These are phyloP conservation scores for Saitozyma podzolica DNA, from an alignment of 768 basidiomycete species.

Conservation along the genomic window DNA sequence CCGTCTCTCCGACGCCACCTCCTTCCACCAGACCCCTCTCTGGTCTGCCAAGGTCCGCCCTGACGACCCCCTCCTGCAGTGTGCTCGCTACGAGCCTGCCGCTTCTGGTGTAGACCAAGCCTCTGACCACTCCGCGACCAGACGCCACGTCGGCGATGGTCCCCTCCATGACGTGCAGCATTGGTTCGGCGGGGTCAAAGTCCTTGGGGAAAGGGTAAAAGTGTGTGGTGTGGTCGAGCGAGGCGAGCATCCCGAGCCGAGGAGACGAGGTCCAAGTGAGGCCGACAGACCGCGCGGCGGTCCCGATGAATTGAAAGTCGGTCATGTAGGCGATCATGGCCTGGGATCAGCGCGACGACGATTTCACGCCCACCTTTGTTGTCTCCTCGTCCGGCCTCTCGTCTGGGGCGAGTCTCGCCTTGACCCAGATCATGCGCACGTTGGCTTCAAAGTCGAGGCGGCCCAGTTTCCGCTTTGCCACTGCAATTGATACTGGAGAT, in stretches of 20 bases:
- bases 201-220: conserved; percentile 45
- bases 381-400: conserved; percentile 32
- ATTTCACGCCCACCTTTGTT: conserved; percentile 26
- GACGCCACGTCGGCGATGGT: conserved; percentile 30
- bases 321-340: conserved; percentile 52
- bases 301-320: conserved; percentile 53
- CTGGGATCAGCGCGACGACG: conserved; percentile 10
- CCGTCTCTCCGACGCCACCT: conserved; percentile 58
- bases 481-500: conserved; percentile 45
- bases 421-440: conserved; percentile 36
- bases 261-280: conserved; percentile 39
- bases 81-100: conserved; percentile 51
- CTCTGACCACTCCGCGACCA: conserved; percentile 49
- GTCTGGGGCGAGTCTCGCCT: conserved; percentile 15
- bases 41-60: conserved; percentile 64
- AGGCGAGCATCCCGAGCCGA: conserved; percentile 50
- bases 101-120: conserved; percentile 42
- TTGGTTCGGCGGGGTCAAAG: conserved; percentile 39
- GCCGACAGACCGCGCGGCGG: conserved; percentile 45
- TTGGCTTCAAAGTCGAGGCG: neutral
- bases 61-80: conserved; percentile 51
- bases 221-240: conserved; percentile 49
- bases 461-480: conserved; percentile 11
- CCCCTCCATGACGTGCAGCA: conserved; percentile 51
- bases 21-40: conserved; percentile 68